Conservation (phyloP, 495 filamentous ascomycete species). For the Tirmania nivea region DNA sequence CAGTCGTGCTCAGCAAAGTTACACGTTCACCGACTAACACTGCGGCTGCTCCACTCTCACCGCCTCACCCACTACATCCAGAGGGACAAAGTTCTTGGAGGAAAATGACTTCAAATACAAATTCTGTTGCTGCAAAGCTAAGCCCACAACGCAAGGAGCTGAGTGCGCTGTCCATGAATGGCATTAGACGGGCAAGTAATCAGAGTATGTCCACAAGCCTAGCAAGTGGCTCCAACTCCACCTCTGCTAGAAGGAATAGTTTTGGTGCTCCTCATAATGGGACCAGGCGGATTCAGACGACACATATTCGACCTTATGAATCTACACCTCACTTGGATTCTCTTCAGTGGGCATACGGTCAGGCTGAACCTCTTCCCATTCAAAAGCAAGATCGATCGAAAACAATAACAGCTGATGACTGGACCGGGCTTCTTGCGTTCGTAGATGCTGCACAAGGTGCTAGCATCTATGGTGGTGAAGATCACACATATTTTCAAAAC, state of each 20-base stretch:
- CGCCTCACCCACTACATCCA: background rate
- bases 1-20: background rate
- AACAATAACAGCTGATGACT: background rate
- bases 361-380: background rate
- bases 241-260: background rate
- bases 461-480: background rate
- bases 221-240: background rate
- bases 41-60: background rate
- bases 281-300: background rate
- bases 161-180: background rate
- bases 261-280: background rate
- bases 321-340: background rate
- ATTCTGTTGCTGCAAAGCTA: background rate
- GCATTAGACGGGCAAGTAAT: background rate
- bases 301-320: background rate
- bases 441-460: background rate
- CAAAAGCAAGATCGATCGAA: background rate
- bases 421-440: background rate
- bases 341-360: background rate
- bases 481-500: background rate
- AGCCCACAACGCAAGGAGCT: background rate
- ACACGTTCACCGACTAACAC: background rate
- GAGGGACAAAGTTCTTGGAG: background rate
- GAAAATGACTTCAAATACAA: background rate
- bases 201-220: background rate